Evolutionary conservation across 2,329 filamentous ascomycete species (phyloP).

Genomic region (Aspergillus latus): DNA sequence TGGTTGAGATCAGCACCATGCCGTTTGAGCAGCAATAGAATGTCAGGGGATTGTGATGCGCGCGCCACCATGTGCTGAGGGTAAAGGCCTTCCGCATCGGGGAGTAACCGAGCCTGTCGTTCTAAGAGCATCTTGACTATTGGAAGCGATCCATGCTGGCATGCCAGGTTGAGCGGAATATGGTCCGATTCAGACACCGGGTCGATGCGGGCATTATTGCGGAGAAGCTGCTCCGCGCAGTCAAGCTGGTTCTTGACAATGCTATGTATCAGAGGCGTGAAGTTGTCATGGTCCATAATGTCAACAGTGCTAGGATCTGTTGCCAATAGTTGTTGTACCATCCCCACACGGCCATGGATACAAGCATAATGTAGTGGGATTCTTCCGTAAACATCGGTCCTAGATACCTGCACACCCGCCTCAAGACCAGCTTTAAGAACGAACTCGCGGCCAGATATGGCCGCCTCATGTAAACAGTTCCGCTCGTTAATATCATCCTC

Average conservation of each 20-base stretch:
- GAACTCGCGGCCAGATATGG: slow-evolving; percentile 82
- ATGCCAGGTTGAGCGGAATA: slow-evolving; percentile 90
- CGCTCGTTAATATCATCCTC: slow-evolving; percentile 98
- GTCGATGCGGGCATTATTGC: slow-evolving; percentile 78
- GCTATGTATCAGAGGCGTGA: slow-evolving; percentile 90
- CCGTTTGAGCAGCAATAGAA: slow-evolving; percentile 75
- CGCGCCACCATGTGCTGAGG: slow-evolving; percentile 96
- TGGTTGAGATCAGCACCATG: slow-evolving; percentile 91
- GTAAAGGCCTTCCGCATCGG: slow-evolving; percentile 92
- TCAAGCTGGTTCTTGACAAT: slow-evolving; percentile 83
- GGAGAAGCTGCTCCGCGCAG: slow-evolving; percentile 76
- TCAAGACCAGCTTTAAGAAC: slow-evolving; percentile 75
- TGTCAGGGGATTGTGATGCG: slow-evolving; percentile 75
- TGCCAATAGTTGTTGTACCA: slow-evolving; percentile 72
- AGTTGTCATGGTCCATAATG: slow-evolving; percentile 92
- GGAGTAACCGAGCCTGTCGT: slow-evolving; percentile 76
- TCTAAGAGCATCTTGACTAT: slow-evolving; percentile 84
- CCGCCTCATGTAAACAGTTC: slow-evolving; percentile 94
- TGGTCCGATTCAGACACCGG: slow-evolving; percentile 85
- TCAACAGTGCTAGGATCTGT: slow-evolving; percentile 75
- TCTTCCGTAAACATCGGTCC: slow-evolving; percentile 89
- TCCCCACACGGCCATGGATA: slow-evolving; percentile 85
- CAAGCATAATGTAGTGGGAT: slow-evolving; percentile 94
- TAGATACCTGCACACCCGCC: slow-evolving; percentile 71
- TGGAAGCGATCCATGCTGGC: slow-evolving; percentile 82